Percentiles rank a stretch among this genome's conserved stretches.
Conservation (phyloP, 148 eudicot species). For the Amaranthus palmeri region DNA sequence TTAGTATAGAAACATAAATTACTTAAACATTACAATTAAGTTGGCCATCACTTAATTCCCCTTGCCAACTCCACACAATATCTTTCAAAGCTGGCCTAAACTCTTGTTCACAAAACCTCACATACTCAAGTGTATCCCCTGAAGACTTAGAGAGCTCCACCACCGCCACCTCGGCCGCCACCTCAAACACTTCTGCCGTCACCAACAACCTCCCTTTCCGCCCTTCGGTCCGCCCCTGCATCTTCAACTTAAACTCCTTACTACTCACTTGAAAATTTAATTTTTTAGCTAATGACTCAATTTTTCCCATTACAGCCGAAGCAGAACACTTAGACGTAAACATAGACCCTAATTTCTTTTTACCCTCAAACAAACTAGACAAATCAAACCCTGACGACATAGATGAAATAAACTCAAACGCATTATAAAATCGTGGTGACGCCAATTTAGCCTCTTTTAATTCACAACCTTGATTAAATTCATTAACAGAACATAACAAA, state of each 20-base stretch:
- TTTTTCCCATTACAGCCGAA: slow-evolving; percentile 34
- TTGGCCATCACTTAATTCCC: slow-evolving; percentile 35
- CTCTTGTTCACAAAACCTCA: slow-evolving; percentile 69
- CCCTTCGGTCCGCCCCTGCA: slow-evolving; percentile 57
- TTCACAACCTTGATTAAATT: slow-evolving; percentile 10
- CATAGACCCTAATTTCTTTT: slow-evolving; percentile 38
- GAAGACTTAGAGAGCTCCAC: slow-evolving; percentile 76
- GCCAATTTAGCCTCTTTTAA: slow-evolving; percentile 28
- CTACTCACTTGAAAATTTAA: slow-evolving; percentile 36
- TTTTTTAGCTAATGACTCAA: slow-evolving; percentile 45
- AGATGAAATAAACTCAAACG: slow-evolving; percentile 81
- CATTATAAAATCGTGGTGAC: slow-evolving; percentile 63
- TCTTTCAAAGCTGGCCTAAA: slow-evolving; percentile 70
- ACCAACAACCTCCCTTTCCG: slow-evolving; percentile 61
- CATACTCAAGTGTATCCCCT: slow-evolving; percentile 85
- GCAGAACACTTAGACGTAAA: slow-evolving; percentile 65
- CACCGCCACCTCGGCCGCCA: slow-evolving; percentile 77
- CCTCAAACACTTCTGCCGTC: slow-evolving; percentile 77
- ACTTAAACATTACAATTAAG: slow-evolving; percentile 18
- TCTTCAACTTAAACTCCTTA: slow-evolving; percentile 52
- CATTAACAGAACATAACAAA: slow-evolving; percentile 9
- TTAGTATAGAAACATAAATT: not conserved
- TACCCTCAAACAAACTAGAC: slow-evolving; percentile 55
- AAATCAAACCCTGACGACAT: slow-evolving; percentile 89
- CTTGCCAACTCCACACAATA: slow-evolving; percentile 95